Evolutionary conservation across 2,329 filamentous ascomycete species (phyloP).

Genomic region (Fusarium virguliforme): DNA sequence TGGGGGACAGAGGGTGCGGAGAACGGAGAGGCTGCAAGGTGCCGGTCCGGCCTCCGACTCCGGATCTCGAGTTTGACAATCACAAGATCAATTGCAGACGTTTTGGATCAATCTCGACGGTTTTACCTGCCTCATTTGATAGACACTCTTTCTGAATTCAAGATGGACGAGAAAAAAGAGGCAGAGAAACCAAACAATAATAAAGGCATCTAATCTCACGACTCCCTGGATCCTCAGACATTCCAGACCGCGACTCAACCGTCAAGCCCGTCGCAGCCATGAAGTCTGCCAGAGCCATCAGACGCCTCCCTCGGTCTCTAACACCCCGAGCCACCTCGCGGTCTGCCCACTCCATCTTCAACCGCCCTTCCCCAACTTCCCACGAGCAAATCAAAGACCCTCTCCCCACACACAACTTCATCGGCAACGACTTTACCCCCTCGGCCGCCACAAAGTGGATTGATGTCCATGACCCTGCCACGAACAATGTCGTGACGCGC

Average conservation of each 20-base stretch:
- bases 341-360: constrained; percentile 29
- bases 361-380: constrained; percentile 28
- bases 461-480: constrained; percentile 83
- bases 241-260: neutral
- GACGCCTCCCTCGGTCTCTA: constrained; percentile 24
- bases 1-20: constrained; percentile 9
- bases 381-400: constrained; percentile 63
- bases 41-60: constrained; percentile 11
- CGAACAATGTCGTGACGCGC: constrained; percentile 83
- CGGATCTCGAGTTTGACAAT: neutral
- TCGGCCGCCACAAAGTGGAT: constrained; percentile 79
- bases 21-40: neutral
- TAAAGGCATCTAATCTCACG: neutral
- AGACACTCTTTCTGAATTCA: neutral
- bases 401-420: constrained; percentile 79
- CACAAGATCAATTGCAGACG: neutral
- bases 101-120: neutral
- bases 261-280: constrained; percentile 17
- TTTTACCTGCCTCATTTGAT: constrained; percentile 20
- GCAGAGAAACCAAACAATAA: neutral
- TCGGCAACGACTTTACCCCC: constrained; percentile 79
- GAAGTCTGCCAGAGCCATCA: constrained; percentile 24
- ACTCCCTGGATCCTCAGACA: neutral
- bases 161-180: neutral
- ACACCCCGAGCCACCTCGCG: constrained; percentile 23